phyloP scores from a whole-genome alignment of 176 grass and related monocot species.

The Triticum aestivum region IWGSC_CS_RefSeq_v2.1 NC_057807.1:543058644-543059143 shows the following conservation, averaged over 20 bases:
- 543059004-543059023: too few relatives aligned
- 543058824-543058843: neutral
- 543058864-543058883: neutral
- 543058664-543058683: constrained; percentile 82
- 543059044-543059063: neutral
- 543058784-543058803: neutral
- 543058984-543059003: too few relatives aligned
- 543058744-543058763: neutral
- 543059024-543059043: neutral
- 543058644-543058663: constrained; percentile 95
- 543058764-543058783: neutral
- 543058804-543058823: neutral
- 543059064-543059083: neutral
- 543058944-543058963: neutral
- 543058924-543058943: neutral
- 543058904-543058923: neutral
- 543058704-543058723: constrained; percentile 72
- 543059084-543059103: neutral
- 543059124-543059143: neutral
- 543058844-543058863: neutral
- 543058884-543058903: neutral
- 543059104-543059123: constrained; percentile 22
- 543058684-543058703: constrained; percentile 79
- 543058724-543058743: neutral
- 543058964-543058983: too few relatives aligned